Evolutionary conservation across 2,329 filamentous ascomycete genomes (phyloP).

Genomic region (Sarocladium kiliense): DNA sequence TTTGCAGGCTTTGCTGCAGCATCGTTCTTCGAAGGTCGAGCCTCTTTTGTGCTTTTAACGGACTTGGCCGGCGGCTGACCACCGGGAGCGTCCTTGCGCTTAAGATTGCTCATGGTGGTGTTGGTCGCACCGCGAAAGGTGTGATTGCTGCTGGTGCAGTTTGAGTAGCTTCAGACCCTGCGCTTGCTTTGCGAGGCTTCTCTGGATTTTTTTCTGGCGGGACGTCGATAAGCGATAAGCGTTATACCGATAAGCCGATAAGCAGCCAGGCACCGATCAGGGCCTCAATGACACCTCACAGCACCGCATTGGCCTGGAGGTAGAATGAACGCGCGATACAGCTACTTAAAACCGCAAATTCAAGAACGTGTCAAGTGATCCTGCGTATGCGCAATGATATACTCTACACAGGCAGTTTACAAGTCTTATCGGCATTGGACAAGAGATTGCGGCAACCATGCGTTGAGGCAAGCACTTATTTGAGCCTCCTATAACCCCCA

Average conservation of each 20-base stretch:
- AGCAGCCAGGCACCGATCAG: neutral
- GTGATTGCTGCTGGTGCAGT: neutral
- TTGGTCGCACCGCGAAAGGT: slow-evolving; percentile 16
- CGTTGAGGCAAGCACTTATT: no score
- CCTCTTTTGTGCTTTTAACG: slow-evolving; percentile 39
- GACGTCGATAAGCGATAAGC: slow-evolving; percentile 24
- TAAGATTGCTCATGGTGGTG: slow-evolving; percentile 49
- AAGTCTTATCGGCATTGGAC: no score
- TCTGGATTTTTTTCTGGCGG: slow-evolving; percentile 27
- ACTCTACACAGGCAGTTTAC: no score
- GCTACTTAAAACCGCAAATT: no score
- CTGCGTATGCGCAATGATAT: no score
- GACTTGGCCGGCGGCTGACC: slow-evolving; percentile 44
- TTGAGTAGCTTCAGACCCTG: slow-evolving; percentile 4
- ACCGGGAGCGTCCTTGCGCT: slow-evolving; percentile 53
- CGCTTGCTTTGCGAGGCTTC: slow-evolving; percentile 1
- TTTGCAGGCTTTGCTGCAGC: slow-evolving; percentile 23
- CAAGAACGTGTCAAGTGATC: no score
- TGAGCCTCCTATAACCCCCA: neutral
- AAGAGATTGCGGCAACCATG: no score
- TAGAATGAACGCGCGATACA: no score
- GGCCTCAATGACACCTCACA: no score
- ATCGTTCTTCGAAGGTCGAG: slow-evolving; percentile 43
- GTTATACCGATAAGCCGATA: neutral
- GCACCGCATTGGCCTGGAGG: no score